Conservation (phyloP, 352 stramenopile species). For the Phytophthora pini region DNA sequence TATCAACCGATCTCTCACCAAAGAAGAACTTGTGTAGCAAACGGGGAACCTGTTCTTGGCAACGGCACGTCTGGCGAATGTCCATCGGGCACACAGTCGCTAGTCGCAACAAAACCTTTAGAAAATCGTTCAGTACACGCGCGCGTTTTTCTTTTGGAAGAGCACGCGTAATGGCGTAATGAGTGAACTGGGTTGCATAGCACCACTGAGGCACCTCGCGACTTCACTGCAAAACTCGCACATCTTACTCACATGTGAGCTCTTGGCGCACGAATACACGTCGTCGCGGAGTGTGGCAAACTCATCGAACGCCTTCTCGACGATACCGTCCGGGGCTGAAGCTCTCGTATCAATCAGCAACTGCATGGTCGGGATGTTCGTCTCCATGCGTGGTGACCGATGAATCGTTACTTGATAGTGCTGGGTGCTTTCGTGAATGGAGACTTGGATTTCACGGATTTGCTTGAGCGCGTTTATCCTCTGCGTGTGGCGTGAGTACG, state of each 20-base stretch:
- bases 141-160: background rate
- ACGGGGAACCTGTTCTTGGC: background rate
- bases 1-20: background rate
- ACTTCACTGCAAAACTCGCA: background rate
- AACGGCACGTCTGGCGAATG: background rate
- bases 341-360: background rate
- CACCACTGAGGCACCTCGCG: background rate
- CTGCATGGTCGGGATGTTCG: background rate
- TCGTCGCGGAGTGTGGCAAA: background rate
- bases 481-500: slow-evolving; percentile 2
- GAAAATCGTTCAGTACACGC: background rate
- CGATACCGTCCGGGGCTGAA: background rate
- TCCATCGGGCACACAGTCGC: background rate
- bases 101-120: background rate
- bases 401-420: slow-evolving; percentile 1
- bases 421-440: background rate
- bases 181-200: background rate
- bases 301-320: background rate
- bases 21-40: background rate
- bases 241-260: background rate
- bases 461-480: slow-evolving; percentile 11
- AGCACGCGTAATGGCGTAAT: background rate
- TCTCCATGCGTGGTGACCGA: background rate
- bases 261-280: background rate
- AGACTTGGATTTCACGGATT: slow-evolving; percentile 9